Percentiles rank a stretch among this genome's conserved stretches.
Evolutionary conservation across 805 yeast species (phyloP).

Genomic region (Candida insectorum): DNA sequence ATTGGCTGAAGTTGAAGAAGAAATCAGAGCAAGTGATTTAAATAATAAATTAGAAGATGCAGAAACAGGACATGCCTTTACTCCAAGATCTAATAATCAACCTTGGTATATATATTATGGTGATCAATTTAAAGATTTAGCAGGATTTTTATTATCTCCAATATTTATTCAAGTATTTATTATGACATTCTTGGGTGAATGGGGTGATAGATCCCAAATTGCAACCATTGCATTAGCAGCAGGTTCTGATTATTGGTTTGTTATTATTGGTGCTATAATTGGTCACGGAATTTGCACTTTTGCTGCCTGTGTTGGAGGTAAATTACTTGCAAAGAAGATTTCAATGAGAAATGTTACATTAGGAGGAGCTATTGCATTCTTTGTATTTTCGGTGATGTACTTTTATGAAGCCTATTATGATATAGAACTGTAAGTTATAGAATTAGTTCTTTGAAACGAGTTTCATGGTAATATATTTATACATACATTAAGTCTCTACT

Average conservation of each 20-base stretch:
- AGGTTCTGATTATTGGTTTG: slow-evolving; percentile 86
- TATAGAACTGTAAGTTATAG: too few relatives aligned
- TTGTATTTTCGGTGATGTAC: slow-evolving; percentile 77
- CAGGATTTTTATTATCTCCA: slow-evolving; percentile 72
- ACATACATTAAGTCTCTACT: neutral
- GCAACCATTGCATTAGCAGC: slow-evolving; percentile 99
- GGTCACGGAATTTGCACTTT: slow-evolving; percentile 90
- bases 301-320: slow-evolving; percentile 93
- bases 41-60: slow-evolving; percentile 47
- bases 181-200: slow-evolving; percentile 96
- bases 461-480: too few relatives aligned
- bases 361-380: slow-evolving; percentile 86
- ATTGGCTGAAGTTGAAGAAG: slow-evolving; percentile 95
- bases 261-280: slow-evolving; percentile 80
- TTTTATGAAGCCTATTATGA: slow-evolving; percentile 59
- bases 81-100: slow-evolving; percentile 14
- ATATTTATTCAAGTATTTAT: slow-evolving; percentile 90
- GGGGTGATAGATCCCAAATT: slow-evolving; percentile 98
- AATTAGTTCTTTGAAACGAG: too few relatives aligned
- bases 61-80: slow-evolving; percentile 50
- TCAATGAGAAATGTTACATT: slow-evolving; percentile 89
- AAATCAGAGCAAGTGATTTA: slow-evolving; percentile 64
- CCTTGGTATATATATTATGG: slow-evolving; percentile 25
- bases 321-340: slow-evolving; percentile 80
- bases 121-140: slow-evolving; percentile 51